Base-by-base conservation (phyloP, 1,284 basidiomycete species). In the Trametes sp. region DNA sequence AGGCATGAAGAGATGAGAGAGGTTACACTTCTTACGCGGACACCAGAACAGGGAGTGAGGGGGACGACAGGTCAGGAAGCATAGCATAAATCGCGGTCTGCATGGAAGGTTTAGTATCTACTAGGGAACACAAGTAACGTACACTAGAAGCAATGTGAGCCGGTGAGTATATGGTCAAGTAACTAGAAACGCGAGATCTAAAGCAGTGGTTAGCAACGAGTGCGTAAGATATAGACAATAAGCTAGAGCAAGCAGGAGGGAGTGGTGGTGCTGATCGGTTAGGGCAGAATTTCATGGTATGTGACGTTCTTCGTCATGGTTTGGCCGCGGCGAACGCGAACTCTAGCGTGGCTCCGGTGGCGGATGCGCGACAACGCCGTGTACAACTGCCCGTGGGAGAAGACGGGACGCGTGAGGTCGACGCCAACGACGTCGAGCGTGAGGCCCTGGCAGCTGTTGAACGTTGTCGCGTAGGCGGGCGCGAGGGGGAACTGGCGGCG, bases 331-430 rank as follows among this genome's bases (percentile, higher is more conserved):
- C 42, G 66, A 21, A 74, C 44, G 3, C 71, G 67, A 2, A 74
- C 66, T 50, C 51, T 61, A 16, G 73, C 73, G 67, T 77, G 67
- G 19, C 59, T 61, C 2, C 76, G 67, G 50, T 72, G 68, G 38
- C 76, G 61, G 33, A 81, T 76, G 7, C 77, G 70, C 13, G 80
- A 81, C 9, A 81, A 62, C 1, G 78, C 80, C 0, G 80, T 81
- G 58, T 82, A 82, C 6, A 82, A 69, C 60, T 82, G 80, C 1
- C 80, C 80, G 69, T 82, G 80, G 14, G 76, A 74, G 66, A 82
- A 82, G 2, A 80, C 80, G 1, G 72, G 66, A 0, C 61, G 57
- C 1, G 72, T 74, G 4, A 78, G 54, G 60, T 81, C 81, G 0
- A 81, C 67, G 2, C 73, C 80, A 11, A 80, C 69, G 2, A 67